Conservation (phyloP, 129 eudicot genomes). For the Scalesia atractyloides region DNA sequence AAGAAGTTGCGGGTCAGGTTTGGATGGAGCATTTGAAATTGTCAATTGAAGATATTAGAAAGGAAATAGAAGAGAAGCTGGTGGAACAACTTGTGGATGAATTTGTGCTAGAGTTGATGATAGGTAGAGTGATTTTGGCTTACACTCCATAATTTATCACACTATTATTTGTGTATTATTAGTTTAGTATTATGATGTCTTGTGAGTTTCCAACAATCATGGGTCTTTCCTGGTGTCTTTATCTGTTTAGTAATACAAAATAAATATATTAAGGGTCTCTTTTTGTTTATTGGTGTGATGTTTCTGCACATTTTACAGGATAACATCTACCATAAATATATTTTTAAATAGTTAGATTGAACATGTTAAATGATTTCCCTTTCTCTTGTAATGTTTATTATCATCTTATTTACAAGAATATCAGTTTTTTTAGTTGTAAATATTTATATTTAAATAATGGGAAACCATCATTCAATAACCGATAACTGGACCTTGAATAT, state of each 20-base stretch:
- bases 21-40: slow-evolving; percentile 58
- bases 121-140: slow-evolving; percentile 25
- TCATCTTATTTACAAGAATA: no score
- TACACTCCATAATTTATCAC: slow-evolving; percentile 22
- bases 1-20: slow-evolving; percentile 63
- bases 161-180: slow-evolving; percentile 38
- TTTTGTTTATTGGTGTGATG: not conserved
- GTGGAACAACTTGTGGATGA: slow-evolving; percentile 76
- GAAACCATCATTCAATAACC: no score
- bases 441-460: no score
- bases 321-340: not conserved
- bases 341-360: no score
- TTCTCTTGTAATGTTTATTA: not conserved
- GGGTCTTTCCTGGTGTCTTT: slow-evolving; percentile 26
- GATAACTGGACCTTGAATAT: no score
- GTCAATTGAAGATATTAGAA: slow-evolving; percentile 51
- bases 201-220: slow-evolving; percentile 33
- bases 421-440: no score
- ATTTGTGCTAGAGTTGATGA: slow-evolving; percentile 42
- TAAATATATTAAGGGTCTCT: slow-evolving; percentile 21
- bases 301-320: not conserved
- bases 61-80: slow-evolving; percentile 63
- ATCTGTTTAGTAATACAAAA: slow-evolving; percentile 34
- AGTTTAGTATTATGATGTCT: slow-evolving; percentile 12
- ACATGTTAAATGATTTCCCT: not conserved